Conservation (phyloP, 768 basidiomycete genomes). For the Psilocybe cubensis region DNA sequence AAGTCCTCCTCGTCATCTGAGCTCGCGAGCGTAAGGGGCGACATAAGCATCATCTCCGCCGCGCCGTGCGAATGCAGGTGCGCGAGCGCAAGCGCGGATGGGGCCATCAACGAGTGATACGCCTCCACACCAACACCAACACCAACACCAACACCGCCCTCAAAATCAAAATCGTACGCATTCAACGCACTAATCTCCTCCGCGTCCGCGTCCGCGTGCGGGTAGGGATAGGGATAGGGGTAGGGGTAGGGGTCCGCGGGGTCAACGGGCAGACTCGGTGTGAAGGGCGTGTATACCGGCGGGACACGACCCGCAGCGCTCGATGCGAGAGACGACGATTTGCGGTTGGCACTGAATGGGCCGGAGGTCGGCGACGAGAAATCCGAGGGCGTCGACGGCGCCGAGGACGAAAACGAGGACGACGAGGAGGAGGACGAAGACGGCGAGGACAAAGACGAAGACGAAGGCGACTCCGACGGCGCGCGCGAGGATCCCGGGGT, state of each 20-base stretch:
- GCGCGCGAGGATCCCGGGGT: constrained; percentile 22
- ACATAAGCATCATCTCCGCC: too few relatives aligned
- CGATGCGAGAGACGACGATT: neutral
- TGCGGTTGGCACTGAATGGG: neutral
- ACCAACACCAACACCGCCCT: too few relatives aligned
- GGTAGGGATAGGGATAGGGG: too few relatives aligned
- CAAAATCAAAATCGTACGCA: too few relatives aligned
- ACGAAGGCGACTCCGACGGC: constrained; percentile 19
- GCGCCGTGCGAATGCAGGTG: too few relatives aligned
- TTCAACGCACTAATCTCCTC: too few relatives aligned
- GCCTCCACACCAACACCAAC: neutral
- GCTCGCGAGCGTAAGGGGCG: neutral
- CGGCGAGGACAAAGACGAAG: constrained; percentile 15
- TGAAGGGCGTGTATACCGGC: constrained; percentile 27
- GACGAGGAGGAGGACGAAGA: constrained; percentile 9
- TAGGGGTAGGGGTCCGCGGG: constrained; percentile 19
- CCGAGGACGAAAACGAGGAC: neutral
- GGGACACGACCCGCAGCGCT: constrained; percentile 1
- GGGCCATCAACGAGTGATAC: neutral
- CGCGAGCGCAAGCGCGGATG: neutral
- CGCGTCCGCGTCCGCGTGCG: too few relatives aligned
- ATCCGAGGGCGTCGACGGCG: neutral
- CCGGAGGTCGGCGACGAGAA: neutral
- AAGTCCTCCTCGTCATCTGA: constrained; percentile 6
- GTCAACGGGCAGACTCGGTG: constrained; percentile 21